Evolutionary conservation across 208 protist genomes (phyloP).

Genomic region (Angomonas desouzai): DNA sequence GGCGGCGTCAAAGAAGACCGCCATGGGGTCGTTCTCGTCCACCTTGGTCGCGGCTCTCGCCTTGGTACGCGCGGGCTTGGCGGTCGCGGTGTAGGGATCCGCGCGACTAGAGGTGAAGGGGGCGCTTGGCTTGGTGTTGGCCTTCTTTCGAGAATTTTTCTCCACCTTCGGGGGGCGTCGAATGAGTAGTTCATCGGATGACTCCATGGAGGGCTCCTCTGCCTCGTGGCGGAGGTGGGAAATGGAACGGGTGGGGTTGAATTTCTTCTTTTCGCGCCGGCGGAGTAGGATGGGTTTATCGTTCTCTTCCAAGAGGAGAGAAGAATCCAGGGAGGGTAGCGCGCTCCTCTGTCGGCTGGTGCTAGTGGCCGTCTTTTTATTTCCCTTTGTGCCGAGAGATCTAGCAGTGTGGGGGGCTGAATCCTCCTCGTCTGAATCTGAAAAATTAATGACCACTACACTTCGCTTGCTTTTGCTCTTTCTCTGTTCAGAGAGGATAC

Average conservation of each 20-base stretch:
- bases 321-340: constrained; percentile 48
- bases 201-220: constrained; percentile 27
- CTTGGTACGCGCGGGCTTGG: neutral
- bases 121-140: neutral
- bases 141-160: neutral
- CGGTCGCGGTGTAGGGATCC: neutral
- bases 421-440: constrained; percentile 21
- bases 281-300: constrained; percentile 71
- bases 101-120: neutral
- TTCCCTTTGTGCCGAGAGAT: too few species aligned
- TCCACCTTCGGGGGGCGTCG: constrained; percentile 17
- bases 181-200: constrained; percentile 27
- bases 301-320: constrained; percentile 52
- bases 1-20: constrained; percentile 76
- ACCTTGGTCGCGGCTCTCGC: constrained; percentile 13
- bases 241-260: constrained; percentile 45
- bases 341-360: constrained; percentile 17
- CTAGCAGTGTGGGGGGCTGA: too few species aligned
- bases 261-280: constrained; percentile 33
- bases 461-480: constrained; percentile 73
- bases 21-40: constrained; percentile 71
- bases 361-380: neutral
- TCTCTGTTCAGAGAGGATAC: constrained; percentile 41
- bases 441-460: constrained; percentile 86
- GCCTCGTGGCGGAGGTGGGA: constrained; percentile 34